Percentiles rank a stretch among this genome's conserved stretches.
phyloP scores from a whole-genome alignment of 73 alveolate species.

The Paramecium sexaurelia region DNA sequence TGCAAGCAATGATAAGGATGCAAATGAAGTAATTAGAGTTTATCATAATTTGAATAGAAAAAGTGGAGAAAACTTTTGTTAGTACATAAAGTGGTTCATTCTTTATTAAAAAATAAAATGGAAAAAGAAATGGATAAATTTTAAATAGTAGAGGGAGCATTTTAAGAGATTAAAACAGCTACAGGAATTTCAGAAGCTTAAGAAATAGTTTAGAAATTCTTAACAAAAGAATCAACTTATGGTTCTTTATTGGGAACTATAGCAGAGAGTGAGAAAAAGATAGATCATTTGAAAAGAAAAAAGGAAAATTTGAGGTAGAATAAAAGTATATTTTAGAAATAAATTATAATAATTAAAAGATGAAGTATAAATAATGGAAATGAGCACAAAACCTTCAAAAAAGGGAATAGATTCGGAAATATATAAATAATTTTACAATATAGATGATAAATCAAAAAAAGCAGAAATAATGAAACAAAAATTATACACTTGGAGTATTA shows the following conservation, averaged over 20 bases:
- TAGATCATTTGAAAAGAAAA: conserved; percentile 79
- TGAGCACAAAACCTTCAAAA: conserved; percentile 36
- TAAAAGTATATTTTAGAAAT: not conserved
- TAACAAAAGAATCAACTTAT: conserved; percentile 87
- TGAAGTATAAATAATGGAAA: conserved; percentile 21
- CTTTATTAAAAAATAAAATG: conserved; percentile 83
- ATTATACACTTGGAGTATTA: conserved; percentile 56
- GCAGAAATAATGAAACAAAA: conserved; percentile 62
- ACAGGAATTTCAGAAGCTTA: conserved; percentile 87
- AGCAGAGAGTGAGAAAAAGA: conserved; percentile 82
- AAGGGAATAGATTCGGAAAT: conserved; percentile 37
- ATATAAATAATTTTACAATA: conserved; percentile 46
- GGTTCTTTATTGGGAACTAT: conserved; percentile 80
- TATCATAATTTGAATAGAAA: conserved; percentile 58
- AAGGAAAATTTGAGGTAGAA: conserved; percentile 72
- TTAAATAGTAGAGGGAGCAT: conserved; percentile 82
- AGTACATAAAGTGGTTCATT: conserved; percentile 79
- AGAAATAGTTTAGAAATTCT: conserved; percentile 85
- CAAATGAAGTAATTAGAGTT: conserved; percentile 58
- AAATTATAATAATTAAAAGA: conserved; percentile 47
- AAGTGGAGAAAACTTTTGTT: conserved; percentile 83
- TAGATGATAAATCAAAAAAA: conserved; percentile 65
- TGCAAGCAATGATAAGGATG: conserved; percentile 74
- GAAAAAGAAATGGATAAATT: conserved; percentile 89
- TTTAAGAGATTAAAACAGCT: conserved; percentile 80